Percentiles rank a stretch among this genome's conserved stretches.
These are phyloP conservation scores for Infundibulicybe gibba DNA, from an alignment of 768 basidiomycete species.

Conservation along the genomic window DNA sequence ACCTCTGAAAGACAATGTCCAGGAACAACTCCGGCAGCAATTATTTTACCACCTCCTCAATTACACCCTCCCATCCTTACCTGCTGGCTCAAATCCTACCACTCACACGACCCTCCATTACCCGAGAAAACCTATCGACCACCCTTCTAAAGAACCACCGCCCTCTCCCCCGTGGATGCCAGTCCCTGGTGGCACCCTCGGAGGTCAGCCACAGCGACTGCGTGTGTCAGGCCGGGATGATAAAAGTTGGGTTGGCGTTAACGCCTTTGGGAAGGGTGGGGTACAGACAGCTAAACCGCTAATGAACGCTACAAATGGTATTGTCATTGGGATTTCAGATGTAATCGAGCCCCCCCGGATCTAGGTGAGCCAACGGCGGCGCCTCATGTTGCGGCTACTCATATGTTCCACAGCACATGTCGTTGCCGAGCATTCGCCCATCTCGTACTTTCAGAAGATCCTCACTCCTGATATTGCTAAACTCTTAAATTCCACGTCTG, in stretches of 20 bases:
- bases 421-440: constrained; percentile 50
- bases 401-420: constrained; percentile 45
- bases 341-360: constrained; percentile 74
- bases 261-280: constrained; percentile 80
- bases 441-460: constrained; percentile 75
- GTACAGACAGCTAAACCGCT: constrained; percentile 54
- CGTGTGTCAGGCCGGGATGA: constrained; percentile 52
- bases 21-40: constrained; percentile 82
- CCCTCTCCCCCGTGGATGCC: constrained; percentile 87
- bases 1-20: constrained; percentile 69
- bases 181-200: constrained; percentile 75
- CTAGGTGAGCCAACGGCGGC: constrained; percentile 49
- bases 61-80: constrained; percentile 54
- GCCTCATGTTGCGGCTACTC: constrained; percentile 5
- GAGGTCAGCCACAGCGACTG: constrained; percentile 77
- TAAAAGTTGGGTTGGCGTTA: constrained; percentile 60
- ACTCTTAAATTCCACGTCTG: constrained; percentile 61
- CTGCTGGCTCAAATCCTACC: constrained; percentile 31
- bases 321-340: constrained; percentile 68
- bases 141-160: constrained; percentile 65
- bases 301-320: constrained; percentile 68
- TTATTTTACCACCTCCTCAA: constrained; percentile 95
- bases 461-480: constrained; percentile 55
- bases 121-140: constrained; percentile 55
- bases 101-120: constrained; percentile 65